A percentile compares a stretch with the other conserved stretches of the same genome.
These are phyloP conservation scores for Mortierella claussenii DNA, from an alignment of 192 early-diverging fungal genomes.

Conservation along the genomic window DNA sequence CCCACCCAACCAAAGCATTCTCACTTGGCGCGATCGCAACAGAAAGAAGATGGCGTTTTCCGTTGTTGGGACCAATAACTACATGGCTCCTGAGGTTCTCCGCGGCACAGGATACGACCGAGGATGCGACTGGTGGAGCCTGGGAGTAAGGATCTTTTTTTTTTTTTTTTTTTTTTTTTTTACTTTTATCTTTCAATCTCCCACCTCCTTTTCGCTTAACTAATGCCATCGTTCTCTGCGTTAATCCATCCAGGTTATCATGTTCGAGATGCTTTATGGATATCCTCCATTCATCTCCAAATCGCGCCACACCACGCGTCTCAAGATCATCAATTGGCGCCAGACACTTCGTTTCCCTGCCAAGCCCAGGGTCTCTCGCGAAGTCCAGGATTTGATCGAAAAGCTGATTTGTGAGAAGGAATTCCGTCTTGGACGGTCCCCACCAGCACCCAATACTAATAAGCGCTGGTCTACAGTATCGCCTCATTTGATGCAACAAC, in stretches of 20 bases:
- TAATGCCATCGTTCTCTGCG: too few species aligned
- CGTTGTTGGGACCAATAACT: conserved; percentile 91
- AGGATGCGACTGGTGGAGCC: conserved; percentile 79
- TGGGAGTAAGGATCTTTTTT: conserved; percentile 62
- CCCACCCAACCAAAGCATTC: conserved; percentile 62
- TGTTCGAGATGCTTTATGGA: conserved; percentile 82
- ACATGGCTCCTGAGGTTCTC: conserved; percentile 94
- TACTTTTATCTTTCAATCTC: conserved; percentile 2
- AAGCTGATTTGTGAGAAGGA: conserved; percentile 69
- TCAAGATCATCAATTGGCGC: conserved; percentile 76
- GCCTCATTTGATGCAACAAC: conserved; percentile 52
- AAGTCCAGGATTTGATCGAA: conserved; percentile 71
- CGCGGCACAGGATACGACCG: conserved; percentile 55
- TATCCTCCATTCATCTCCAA: conserved; percentile 74
- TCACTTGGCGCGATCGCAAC: conserved; percentile 62
- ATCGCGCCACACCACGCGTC: conserved; percentile 67
- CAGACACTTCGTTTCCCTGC: conserved; percentile 68
- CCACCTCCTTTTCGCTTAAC: not conserved
- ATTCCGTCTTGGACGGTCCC: conserved; percentile 59
- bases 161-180: not conserved
- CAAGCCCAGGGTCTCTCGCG: conserved; percentile 59
- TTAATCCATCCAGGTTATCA: conserved; percentile 68
- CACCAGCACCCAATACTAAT: conserved; percentile 29
- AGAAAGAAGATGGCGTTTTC: conserved; percentile 73
- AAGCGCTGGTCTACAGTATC: conserved; percentile 49